Evolutionary conservation across 352 stramenopile species (phyloP).

Genomic region (Plasmopara halstedii): DNA sequence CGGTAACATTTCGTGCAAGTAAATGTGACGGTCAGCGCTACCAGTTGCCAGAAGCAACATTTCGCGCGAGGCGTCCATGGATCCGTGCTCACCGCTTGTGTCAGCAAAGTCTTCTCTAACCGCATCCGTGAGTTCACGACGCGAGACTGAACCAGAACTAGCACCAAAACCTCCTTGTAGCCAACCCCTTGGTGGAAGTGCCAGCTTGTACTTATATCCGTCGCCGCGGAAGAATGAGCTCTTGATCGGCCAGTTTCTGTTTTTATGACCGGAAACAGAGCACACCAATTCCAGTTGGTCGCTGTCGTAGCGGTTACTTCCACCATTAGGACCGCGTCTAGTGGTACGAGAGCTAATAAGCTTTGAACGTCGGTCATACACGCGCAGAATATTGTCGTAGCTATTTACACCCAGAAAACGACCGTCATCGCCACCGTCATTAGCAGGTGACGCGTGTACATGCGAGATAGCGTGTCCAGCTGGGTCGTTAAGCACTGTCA

Average conservation of each 20-base stretch:
- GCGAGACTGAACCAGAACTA: conserved; percentile 22
- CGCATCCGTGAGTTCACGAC: conserved; percentile 74
- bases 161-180: conserved; percentile 14
- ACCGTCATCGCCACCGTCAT: conserved; percentile 62
- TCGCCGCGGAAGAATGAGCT: conserved; percentile 85
- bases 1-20: conserved; percentile 77
- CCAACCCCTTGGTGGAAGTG: conserved; percentile 30
- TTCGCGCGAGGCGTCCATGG: conserved; percentile 42
- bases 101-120: conserved; percentile 66
- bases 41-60: conserved; percentile 77
- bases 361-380: conserved; percentile 81
- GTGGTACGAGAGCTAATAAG: conserved; percentile 55
- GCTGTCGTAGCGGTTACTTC: conserved; percentile 37
- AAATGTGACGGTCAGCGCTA: conserved; percentile 84
- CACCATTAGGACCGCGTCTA: conserved; percentile 15
- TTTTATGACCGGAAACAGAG: conserved; percentile 80
- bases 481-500: conserved; percentile 73
- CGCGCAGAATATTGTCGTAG: conserved; percentile 86
- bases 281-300: conserved; percentile 77
- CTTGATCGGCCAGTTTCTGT: conserved; percentile 89
- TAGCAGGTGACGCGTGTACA: conserved; percentile 65
- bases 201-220: conserved; percentile 82
- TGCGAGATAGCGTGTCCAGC: conserved; percentile 77
- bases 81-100: conserved; percentile 25
- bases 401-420: conserved; percentile 81